Percentiles rank a stretch among this genome's conserved stretches.
Evolutionary conservation across 2,329 filamentous ascomycete species (phyloP).

Genomic region (Phialemonium atrogriseum): DNA sequence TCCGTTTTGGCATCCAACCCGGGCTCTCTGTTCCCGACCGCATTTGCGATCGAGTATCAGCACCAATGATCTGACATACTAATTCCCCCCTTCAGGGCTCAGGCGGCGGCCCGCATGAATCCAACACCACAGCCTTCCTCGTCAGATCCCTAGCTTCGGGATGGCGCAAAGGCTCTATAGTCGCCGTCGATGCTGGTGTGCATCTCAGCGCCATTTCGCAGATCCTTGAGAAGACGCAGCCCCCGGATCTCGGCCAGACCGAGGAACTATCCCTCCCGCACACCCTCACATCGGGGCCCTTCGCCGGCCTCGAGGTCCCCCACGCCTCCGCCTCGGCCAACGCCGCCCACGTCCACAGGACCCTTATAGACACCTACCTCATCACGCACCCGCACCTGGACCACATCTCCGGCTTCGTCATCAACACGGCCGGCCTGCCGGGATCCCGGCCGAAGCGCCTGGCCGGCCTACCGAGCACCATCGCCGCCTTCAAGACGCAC

Average conservation of each 20-base stretch:
- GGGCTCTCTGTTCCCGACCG: too few species aligned
- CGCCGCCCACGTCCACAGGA: slow-evolving; percentile 68
- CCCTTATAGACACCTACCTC: slow-evolving; percentile 78
- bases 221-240: slow-evolving; percentile 56
- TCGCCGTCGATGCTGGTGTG: slow-evolving; percentile 91
- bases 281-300: slow-evolving; percentile 61
- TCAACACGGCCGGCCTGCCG: slow-evolving; percentile 84
- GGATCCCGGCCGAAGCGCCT: slow-evolving; percentile 76
- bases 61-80: too few species aligned
- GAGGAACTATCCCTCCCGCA: slow-evolving; percentile 35
- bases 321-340: slow-evolving; percentile 63
- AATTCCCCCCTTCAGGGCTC: too few species aligned
- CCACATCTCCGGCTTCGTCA: slow-evolving; percentile 82
- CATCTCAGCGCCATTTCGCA: slow-evolving; percentile 79
- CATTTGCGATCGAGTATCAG: too few species aligned
- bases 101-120: slow-evolving; percentile 82
- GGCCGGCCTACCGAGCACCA: slow-evolving; percentile 80
- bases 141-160: slow-evolving; percentile 71
- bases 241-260: slow-evolving; percentile 23
- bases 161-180: slow-evolving; percentile 74
- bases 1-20: too few species aligned
- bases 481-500: slow-evolving; percentile 83
- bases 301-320: slow-evolving; percentile 68
- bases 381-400: slow-evolving; percentile 98
- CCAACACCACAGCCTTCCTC: slow-evolving; percentile 82